Conservation (phyloP, 2,329 filamentous ascomycete genomes). For the Emmonsia crescens region DNA sequence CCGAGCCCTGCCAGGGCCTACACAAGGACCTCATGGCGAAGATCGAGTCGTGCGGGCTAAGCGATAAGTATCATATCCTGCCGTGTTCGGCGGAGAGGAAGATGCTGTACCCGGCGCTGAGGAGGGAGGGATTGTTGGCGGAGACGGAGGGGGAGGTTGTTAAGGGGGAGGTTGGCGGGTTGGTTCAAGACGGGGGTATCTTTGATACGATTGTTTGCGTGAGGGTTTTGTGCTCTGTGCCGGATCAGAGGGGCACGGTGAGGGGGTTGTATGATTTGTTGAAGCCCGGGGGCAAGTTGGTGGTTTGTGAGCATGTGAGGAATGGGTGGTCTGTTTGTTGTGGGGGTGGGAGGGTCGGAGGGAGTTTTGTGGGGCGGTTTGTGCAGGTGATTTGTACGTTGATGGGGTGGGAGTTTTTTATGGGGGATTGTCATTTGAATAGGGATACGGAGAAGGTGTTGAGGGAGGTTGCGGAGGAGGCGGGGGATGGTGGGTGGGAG, state of each 20-base stretch:
- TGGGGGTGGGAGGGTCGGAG: slow-evolving; percentile 14
- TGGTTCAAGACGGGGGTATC: slow-evolving; percentile 24
- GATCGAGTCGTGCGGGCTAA: slow-evolving; percentile 32
- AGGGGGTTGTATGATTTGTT: slow-evolving; percentile 40
- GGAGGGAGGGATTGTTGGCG: slow-evolving; percentile 31
- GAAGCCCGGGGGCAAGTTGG: slow-evolving; percentile 44
- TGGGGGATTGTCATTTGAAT: slow-evolving; percentile 43
- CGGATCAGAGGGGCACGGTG: slow-evolving; percentile 36
- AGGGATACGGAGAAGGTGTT: slow-evolving; percentile 38
- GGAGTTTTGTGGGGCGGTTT: slow-evolving; percentile 34
- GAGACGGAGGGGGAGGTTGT: slow-evolving; percentile 2
- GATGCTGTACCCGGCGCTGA: slow-evolving; percentile 36
- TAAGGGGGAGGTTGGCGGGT: slow-evolving; percentile 4
- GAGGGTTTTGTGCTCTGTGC: slow-evolving; percentile 46
- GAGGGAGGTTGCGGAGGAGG: slow-evolving; percentile 29
- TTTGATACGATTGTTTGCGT: slow-evolving; percentile 47
- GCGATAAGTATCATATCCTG: slow-evolving; percentile 40
- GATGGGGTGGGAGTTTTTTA: slow-evolving; percentile 42
- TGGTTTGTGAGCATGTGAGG: slow-evolving; percentile 46
- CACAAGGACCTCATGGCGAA: slow-evolving; percentile 35
- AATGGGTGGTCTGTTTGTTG: slow-evolving; percentile 33
- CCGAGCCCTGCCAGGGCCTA: slow-evolving; percentile 42
- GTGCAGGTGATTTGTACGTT: slow-evolving; percentile 38
- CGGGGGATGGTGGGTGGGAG: slow-evolving; percentile 39
- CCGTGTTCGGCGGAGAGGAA: slow-evolving; percentile 38